Evolutionary conservation across 345 rosid species (phyloP).

Genomic region (Eutrema yunnanense): DNA sequence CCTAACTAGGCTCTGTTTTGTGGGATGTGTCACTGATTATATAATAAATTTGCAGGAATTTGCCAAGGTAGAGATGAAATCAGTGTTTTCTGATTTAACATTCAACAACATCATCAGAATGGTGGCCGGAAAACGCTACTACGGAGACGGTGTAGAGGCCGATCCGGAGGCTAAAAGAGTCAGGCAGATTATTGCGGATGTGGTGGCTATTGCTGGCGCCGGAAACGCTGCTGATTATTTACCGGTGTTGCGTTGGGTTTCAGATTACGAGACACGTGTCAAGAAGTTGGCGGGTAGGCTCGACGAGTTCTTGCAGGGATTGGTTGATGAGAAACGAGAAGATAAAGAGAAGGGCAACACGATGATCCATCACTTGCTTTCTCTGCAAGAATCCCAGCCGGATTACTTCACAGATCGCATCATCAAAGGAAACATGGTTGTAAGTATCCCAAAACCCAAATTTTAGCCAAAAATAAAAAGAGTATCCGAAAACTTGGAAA

Average conservation of each 20-base stretch:
- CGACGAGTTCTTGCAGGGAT: slow-evolving; percentile 44
- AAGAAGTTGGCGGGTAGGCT: slow-evolving; percentile 11
- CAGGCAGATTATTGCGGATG: slow-evolving; percentile 34
- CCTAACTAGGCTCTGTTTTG: neutral
- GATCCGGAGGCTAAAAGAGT: slow-evolving; percentile 34
- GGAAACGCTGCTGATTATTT: slow-evolving; percentile 42
- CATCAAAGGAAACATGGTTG: slow-evolving; percentile 46
- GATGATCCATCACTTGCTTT: slow-evolving; percentile 51
- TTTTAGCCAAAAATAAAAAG: no score
- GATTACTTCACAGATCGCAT: slow-evolving; percentile 40
- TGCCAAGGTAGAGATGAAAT: slow-evolving; percentile 35
- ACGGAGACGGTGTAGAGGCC: slow-evolving; percentile 36
- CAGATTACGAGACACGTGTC: slow-evolving; percentile 27
- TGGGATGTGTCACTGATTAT: neutral
- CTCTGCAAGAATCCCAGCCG: slow-evolving; percentile 46
- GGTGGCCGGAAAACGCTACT: slow-evolving; percentile 47
- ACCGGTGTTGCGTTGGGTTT: slow-evolving; percentile 39
- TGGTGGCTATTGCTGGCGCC: slow-evolving; percentile 6
- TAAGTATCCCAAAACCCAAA: neutral
- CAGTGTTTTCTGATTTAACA: slow-evolving; percentile 35
- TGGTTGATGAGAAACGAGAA: slow-evolving; percentile 44
- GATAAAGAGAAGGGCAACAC: slow-evolving; percentile 18
- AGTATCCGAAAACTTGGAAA: neutral
- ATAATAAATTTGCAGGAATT: slow-evolving; percentile 11
- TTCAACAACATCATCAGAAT: slow-evolving; percentile 40